Evolutionary conservation across 2,329 filamentous ascomycete species (phyloP), one percentile per base, ranked within the genome.

Genomic region (Aureobasidium namibiae): DNA sequence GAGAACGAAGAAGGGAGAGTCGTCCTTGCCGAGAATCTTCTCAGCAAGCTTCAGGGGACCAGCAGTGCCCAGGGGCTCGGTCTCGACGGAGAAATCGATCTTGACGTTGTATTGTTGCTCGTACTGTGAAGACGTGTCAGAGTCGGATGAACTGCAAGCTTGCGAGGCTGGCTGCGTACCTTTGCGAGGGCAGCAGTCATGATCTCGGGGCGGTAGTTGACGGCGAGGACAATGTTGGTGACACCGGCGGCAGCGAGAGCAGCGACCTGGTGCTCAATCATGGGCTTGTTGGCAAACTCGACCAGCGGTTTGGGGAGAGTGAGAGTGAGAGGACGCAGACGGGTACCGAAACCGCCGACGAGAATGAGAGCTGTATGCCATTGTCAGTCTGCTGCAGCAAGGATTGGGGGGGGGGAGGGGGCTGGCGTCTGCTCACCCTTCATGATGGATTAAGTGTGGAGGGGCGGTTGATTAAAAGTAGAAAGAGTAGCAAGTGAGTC

Each of bases 201-300:
- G 67, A 97, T 85, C 82, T 99, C 94, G 42, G 92, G 92, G 67
- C 92, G 86, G 82, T 99, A 99, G 83, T 99, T 99, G 76, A 99
- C 94, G 63, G 94, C 92, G 61, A 99, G 85, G 59, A 99, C 92
- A 70, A 99, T 95, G 78, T 97, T 92, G 63, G 90, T 97, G 65
- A 97, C 94, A 74, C 92, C 92, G 61, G 91, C 92, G 62, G 86
- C 88, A 67, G 94, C 92, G 67, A 99, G 83, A 66, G 90, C 91
- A 79, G 96, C 91, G 69, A 99, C 90, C 78, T 99, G 92, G 78
- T 97, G 92, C 71, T 95, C 83, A 75, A 99, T 97, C 92, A 99
- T 99, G 73, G 92, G 94, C 79, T 94, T 92, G 83, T 99, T 99
- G 72, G 85, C 91, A 72, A 99, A 99, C 79, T 99, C 92, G 71